Conservation (phyloP, 768 basidiomycete species). For the Piloderma croceum region DNA sequence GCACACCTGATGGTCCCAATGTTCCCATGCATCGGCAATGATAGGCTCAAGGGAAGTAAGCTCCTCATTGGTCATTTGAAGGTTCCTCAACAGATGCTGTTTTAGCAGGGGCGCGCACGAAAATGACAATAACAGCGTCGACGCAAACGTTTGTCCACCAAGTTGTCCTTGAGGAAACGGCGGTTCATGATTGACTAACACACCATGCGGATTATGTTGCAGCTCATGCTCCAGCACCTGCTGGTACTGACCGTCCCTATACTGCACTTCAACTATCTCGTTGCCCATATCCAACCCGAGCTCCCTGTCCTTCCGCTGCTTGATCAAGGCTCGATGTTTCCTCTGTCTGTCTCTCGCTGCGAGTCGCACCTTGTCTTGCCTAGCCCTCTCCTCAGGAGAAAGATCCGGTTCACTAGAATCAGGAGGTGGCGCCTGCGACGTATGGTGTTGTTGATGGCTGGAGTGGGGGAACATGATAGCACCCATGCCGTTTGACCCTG, state of each 20-base stretch:
- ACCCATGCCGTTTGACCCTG: slow-evolving; percentile 39
- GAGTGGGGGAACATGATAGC: slow-evolving; percentile 29
- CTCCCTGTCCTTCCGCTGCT: slow-evolving; percentile 75
- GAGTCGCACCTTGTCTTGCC: slow-evolving; percentile 66
- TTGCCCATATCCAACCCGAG: slow-evolving; percentile 79
- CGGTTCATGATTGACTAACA: slow-evolving; percentile 45
- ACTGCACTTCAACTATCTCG: slow-evolving; percentile 64
- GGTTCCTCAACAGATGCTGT: slow-evolving; percentile 63
- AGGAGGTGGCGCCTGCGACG: slow-evolving; percentile 19
- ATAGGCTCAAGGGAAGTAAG: slow-evolving; percentile 72
- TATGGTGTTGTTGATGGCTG: slow-evolving; percentile 26
- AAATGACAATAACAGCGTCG: slow-evolving; percentile 69
- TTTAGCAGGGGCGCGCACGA: slow-evolving; percentile 71
- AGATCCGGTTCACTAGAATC: slow-evolving; percentile 25
- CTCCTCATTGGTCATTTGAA: slow-evolving; percentile 76
- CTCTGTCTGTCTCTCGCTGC: slow-evolving; percentile 78
- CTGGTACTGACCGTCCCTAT: slow-evolving; percentile 39
- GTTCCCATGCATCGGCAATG: slow-evolving; percentile 81
- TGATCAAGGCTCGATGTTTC: slow-evolving; percentile 74
- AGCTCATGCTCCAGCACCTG: slow-evolving; percentile 29
- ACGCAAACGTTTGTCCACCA: slow-evolving; percentile 76
- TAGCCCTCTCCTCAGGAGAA: slow-evolving; percentile 58
- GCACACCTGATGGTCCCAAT: slow-evolving; percentile 76
- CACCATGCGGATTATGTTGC: slow-evolving; percentile 18
- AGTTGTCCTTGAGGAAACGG: slow-evolving; percentile 54